phyloP scores from a whole-genome alignment of 2,329 filamentous ascomycete genomes.

The Diatrype stigma region DNA sequence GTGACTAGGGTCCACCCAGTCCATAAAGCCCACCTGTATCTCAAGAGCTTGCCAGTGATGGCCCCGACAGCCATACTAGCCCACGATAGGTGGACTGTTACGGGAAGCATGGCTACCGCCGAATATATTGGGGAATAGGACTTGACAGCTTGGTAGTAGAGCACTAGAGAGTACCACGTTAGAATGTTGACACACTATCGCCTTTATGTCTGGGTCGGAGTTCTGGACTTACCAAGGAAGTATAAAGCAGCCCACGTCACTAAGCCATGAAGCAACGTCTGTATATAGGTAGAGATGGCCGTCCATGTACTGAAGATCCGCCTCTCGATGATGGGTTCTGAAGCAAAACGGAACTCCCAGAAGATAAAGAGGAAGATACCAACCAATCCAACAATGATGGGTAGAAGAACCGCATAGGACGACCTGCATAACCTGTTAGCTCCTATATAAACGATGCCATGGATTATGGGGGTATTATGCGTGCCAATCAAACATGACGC shows the following conservation, averaged over 20 bases:
- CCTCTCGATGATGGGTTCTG: slow-evolving; percentile 35
- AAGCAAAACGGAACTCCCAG: slow-evolving; percentile 49
- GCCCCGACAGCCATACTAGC: slow-evolving; percentile 51
- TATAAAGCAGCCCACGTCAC: slow-evolving; percentile 13
- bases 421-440: slow-evolving; percentile 10
- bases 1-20: slow-evolving; percentile 57
- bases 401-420: slow-evolving; percentile 58
- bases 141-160: slow-evolving; percentile 50
- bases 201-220: too few relatives aligned
- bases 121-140: slow-evolving; percentile 50
- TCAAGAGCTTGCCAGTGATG: slow-evolving; percentile 49
- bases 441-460: too few relatives aligned
- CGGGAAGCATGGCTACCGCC: slow-evolving; percentile 54
- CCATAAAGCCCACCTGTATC: slow-evolving; percentile 59
- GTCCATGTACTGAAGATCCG: slow-evolving; percentile 13
- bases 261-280: slow-evolving; percentile 13
- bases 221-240: slow-evolving; percentile 25
- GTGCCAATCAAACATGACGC: slow-evolving; percentile 60
- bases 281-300: slow-evolving; percentile 10
- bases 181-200: too few relatives aligned
- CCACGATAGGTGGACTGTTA: slow-evolving; percentile 61
- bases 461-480: too few relatives aligned
- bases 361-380: slow-evolving; percentile 49
- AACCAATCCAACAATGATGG: slow-evolving; percentile 50
- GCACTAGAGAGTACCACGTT: slow-evolving; percentile 21